phyloP scores from a whole-genome alignment of 2,329 filamentous ascomycete genomes.

The Colletotrichum somersetense region DNA sequence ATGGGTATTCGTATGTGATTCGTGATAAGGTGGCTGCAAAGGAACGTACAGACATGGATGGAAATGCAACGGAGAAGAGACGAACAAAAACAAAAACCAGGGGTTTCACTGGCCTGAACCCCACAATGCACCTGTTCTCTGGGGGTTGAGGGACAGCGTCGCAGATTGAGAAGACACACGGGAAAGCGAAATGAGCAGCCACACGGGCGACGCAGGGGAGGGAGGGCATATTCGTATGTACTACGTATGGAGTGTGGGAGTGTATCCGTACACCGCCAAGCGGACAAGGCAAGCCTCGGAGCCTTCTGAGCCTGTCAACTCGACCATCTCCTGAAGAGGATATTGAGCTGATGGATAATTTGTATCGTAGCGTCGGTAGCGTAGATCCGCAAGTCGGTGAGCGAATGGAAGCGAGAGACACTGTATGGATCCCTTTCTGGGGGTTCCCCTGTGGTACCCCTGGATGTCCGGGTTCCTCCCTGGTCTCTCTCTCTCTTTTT shows the following conservation, averaged over 20 bases:
- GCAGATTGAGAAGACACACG: slow-evolving; percentile 25
- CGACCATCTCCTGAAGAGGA: neutral
- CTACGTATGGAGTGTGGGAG: no score
- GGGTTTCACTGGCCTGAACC: neutral
- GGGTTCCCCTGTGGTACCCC: neutral
- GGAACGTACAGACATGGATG: neutral
- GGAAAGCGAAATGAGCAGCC: slow-evolving; percentile 36
- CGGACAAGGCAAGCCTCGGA: neutral
- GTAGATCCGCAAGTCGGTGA: slow-evolving; percentile 27
- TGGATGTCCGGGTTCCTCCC: neutral
- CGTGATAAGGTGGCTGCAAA: no score
- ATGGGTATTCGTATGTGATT: neutral
- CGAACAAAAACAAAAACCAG: neutral
- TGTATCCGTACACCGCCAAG: neutral
- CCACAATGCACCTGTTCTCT: slow-evolving; percentile 8
- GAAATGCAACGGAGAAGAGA: slow-evolving; percentile 2
- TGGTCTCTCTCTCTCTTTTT: neutral
- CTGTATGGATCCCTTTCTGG: slow-evolving; percentile 25
- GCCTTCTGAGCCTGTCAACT: slow-evolving; percentile 4
- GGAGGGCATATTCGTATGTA: no score
- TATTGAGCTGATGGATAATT: neutral
- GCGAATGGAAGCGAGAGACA: slow-evolving; percentile 29
- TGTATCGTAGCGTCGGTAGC: neutral
- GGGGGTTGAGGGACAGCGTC: neutral
- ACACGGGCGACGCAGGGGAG: neutral